phyloP scores from a whole-genome alignment of 352 stramenopile species.

The Hyaloperonospora arabidopsidis region DNA sequence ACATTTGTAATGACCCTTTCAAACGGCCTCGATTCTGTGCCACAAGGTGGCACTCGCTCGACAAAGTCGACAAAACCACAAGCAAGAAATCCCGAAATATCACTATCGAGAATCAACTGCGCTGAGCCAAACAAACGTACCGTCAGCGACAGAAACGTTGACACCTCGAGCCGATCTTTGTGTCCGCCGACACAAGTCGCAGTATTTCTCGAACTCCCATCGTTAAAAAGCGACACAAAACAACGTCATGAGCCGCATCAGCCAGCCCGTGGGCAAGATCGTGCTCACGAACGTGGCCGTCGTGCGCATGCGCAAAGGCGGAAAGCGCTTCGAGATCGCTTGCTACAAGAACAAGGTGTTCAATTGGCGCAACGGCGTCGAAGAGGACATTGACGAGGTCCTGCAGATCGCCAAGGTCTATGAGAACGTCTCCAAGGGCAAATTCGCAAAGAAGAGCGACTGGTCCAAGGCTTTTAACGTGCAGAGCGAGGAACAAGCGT shows the following conservation, averaged over 20 bases:
- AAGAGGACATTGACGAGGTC: slow-evolving; percentile 97
- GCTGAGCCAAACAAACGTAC: too few species aligned
- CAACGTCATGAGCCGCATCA: slow-evolving; percentile 53
- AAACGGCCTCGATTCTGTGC: too few species aligned
- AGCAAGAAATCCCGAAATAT: too few species aligned
- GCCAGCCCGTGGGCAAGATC: slow-evolving; percentile 77
- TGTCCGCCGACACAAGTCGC: too few species aligned
- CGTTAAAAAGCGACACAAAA: neutral
- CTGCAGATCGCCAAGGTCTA: slow-evolving; percentile 97
- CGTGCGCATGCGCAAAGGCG: slow-evolving; percentile 90
- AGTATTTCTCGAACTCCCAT: neutral
- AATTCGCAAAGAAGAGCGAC: slow-evolving; percentile 93
- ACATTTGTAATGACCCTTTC: too few species aligned
- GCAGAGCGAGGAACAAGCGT: slow-evolving; percentile 88
- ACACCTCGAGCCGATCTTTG: too few species aligned
- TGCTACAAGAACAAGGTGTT: slow-evolving; percentile 99
- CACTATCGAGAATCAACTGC: too few species aligned
- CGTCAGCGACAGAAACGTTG: too few species aligned
- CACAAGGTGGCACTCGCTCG: too few species aligned
- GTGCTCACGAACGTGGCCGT: slow-evolving; percentile 96
- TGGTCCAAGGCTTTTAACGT: slow-evolving; percentile 91
- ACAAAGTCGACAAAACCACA: too few species aligned
- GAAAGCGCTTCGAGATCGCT: slow-evolving; percentile 98
- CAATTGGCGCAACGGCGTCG: slow-evolving; percentile 96
- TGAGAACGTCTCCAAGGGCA: slow-evolving; percentile 95